phyloP scores from a whole-genome alignment of 1,139 yeast species.

The Diutina ranongensis region DNA sequence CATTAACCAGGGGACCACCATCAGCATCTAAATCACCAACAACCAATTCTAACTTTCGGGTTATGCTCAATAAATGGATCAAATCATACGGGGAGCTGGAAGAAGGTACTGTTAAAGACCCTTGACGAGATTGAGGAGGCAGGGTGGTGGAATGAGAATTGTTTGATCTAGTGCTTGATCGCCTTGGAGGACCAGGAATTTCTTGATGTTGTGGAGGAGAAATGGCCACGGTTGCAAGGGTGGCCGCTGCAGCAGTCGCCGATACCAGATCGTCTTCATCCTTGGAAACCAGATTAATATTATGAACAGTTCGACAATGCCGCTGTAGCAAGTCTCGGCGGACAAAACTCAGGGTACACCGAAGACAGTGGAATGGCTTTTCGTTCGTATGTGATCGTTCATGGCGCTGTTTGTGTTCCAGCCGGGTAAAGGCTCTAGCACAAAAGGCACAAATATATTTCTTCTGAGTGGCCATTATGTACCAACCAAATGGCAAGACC shows the following conservation, averaged over 20 bases:
- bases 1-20: constrained; percentile 13
- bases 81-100: constrained; percentile 12
- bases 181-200: background rate
- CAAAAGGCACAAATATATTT: constrained; percentile 73
- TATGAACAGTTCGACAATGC: constrained; percentile 71
- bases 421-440: constrained; percentile 68
- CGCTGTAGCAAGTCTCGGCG: constrained; percentile 66
- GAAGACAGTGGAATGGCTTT: constrained; percentile 66
- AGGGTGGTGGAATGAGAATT: constrained; percentile 7
- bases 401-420: constrained; percentile 75
- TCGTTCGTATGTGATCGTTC: constrained; percentile 79
- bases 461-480: constrained; percentile 33
- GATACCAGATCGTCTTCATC: background rate
- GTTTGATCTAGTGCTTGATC: constrained; percentile 7
- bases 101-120: background rate
- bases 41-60: constrained; percentile 19
- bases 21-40: constrained; percentile 11
- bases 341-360: constrained; percentile 65
- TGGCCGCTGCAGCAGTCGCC: background rate
- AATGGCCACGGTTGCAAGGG: background rate
- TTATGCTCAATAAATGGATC: constrained; percentile 23
- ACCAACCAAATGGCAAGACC: background rate
- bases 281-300: constrained; percentile 16
- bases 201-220: background rate
- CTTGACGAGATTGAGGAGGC: background rate